These are phyloP conservation scores for Trichophyton rubrum DNA, from an alignment of 2,329 filamentous ascomycete species.

Conservation along the genomic window DNA sequence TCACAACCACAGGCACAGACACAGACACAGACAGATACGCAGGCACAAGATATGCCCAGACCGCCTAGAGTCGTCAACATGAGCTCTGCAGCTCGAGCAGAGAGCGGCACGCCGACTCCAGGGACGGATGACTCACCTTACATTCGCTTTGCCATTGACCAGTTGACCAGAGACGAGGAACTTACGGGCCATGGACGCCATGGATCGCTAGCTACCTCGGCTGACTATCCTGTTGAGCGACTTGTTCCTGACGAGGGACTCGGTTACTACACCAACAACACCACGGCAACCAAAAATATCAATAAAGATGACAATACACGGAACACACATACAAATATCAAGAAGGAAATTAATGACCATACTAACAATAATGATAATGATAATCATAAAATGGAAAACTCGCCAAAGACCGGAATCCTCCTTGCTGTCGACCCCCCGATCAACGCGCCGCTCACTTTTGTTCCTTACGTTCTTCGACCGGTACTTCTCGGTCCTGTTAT, in stretches of 20 bases:
- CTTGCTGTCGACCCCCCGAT: constrained; percentile 36
- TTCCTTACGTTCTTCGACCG: constrained; percentile 58
- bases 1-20: constrained; percentile 13
- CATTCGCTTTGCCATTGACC: constrained; percentile 79
- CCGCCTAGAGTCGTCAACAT: background rate
- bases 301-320: background rate
- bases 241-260: constrained; percentile 37
- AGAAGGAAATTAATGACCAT: background rate
- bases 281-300: background rate
- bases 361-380: background rate
- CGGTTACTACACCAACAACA: constrained; percentile 27
- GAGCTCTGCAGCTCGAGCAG: constrained; percentile 12
- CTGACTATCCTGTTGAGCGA: constrained; percentile 38
- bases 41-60: background rate
- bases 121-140: constrained; percentile 76
- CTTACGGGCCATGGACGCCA: constrained; percentile 43
- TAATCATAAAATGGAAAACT: background rate
- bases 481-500: constrained; percentile 50
- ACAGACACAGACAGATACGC: background rate
- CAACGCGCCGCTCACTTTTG: constrained; percentile 48
- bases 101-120: constrained; percentile 48
- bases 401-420: constrained; percentile 32
- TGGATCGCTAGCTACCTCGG: constrained; percentile 28
- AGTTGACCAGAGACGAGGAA: constrained; percentile 64
- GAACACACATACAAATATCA: no score